Evolutionary conservation across 495 filamentous ascomycete species (phyloP), one percentile per base, ranked within the genome.

Genomic region (Daldinia vernicosa): DNA sequence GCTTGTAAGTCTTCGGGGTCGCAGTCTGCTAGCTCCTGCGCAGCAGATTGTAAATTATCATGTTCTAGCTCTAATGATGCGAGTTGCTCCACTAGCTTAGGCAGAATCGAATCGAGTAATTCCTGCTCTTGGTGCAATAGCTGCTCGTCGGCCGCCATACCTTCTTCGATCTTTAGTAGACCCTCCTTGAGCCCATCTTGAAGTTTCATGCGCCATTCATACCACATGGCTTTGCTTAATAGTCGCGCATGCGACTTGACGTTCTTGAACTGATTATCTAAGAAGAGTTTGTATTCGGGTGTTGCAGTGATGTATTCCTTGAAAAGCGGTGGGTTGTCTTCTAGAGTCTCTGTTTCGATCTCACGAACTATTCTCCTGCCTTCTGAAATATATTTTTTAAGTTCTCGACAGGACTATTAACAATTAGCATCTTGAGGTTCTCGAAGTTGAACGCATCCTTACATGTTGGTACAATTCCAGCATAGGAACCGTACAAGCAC

Each of bases 201-300:
- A 27, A 98, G 87, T 71, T 93, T 93, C 88, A 92, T 93, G 33
- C 96, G 92, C 96, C 96, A 99, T 75, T 94, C 90, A 76, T 99
- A 98, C 96, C 96, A 99, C 79, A 93, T 94, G 39, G 89, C 93
- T 76, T 97, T 97, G 81, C 94, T 97, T 12, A 92, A 85, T 5
- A 96, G 83, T 43, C 96, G 84, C 3, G 96, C 92, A 76, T 98
- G 90, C 0, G 93, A 96, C 82, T 97, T 98, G 74, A 96, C 90
- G 67, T 97, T 97, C 77, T 95, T 94, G 80, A 99, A 95, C 76
- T 98, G 95, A 66, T 92, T 94, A 79, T 99, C 95, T 91, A 99
- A 94, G 53, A 95, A 85, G 1, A 87, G 77, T 71, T 90, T 91
- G 67, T 97, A 85, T 55, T 95, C 91, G n/a, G 92, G 88, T 6